Conservation (phyloP, 164 flowering plant genomes). For the Akebia trifoliata region DNA sequence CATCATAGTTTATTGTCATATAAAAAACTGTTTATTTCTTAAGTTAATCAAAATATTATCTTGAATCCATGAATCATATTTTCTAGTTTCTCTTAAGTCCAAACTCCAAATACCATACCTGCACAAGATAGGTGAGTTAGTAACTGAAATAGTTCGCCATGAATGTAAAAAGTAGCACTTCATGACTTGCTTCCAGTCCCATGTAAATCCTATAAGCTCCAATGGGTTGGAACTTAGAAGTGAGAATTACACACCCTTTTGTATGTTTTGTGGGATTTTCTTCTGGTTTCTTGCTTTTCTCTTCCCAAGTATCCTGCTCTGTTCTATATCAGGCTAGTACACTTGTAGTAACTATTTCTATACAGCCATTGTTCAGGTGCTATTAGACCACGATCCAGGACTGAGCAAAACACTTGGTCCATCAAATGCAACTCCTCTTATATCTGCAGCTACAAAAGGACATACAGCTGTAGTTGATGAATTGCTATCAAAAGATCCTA, state of each 20-base stretch:
- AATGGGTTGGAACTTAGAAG: too few species aligned
- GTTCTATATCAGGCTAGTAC: neutral
- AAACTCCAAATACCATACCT: neutral
- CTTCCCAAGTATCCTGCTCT: too few species aligned
- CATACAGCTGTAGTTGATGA: slow-evolving; percentile 65
- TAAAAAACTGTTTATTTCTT: neutral
- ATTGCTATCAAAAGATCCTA: slow-evolving; percentile 50
- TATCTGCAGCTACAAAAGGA: slow-evolving; percentile 76
- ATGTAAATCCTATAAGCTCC: too few species aligned
- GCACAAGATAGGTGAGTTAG: neutral
- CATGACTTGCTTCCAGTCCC: too few species aligned
- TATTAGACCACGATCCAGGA: slow-evolving; percentile 56
- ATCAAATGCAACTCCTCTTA: slow-evolving; percentile 73
- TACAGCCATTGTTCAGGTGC: slow-evolving; percentile 70
- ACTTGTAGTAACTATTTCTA: slow-evolving; percentile 16
- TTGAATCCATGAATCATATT: neutral
- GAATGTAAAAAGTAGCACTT: too few species aligned
- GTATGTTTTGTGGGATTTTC: neutral
- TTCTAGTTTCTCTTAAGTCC: neutral
- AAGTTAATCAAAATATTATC: neutral
- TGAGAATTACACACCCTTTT: too few species aligned
- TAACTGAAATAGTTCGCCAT: neutral
- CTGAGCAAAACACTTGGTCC: slow-evolving; percentile 59
- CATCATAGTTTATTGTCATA: neutral
- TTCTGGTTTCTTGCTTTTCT: neutral